Percentiles rank a stretch among this genome's conserved stretches.
Conservation (phyloP, 2,329 filamentous ascomycete species). For the Pseudocercospora fuligena region DNA sequence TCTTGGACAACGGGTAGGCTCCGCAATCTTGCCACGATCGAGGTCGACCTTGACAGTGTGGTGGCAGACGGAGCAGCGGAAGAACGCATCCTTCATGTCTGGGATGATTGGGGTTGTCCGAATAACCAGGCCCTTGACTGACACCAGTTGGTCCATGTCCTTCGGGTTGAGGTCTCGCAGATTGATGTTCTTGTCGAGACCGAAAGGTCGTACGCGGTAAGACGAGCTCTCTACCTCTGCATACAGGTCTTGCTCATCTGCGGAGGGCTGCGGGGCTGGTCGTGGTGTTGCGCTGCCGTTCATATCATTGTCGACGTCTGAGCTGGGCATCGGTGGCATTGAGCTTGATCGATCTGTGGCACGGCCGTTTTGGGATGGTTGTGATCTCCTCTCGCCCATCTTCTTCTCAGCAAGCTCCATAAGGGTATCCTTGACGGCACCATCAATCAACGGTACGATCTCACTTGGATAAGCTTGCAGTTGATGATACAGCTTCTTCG, state of each 20-base stretch:
- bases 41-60: conserved; percentile 89
- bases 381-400: conserved; percentile 65
- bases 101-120: conserved; percentile 94
- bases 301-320: conserved; percentile 62
- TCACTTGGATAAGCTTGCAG: conserved; percentile 92
- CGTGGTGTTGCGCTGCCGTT: conserved; percentile 33
- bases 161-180: conserved; percentile 92
- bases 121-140: conserved; percentile 94
- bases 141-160: conserved; percentile 95
- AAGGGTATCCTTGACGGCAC: conserved; percentile 90
- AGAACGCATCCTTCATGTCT: conserved; percentile 99
- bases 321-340: conserved; percentile 77
- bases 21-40: conserved; percentile 93
- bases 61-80: conserved; percentile 91
- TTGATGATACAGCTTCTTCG: conserved; percentile 93
- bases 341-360: conserved; percentile 62
- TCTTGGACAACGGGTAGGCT: conserved; percentile 88
- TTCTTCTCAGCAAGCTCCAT: conserved; percentile 83
- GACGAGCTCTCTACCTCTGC: conserved; percentile 78
- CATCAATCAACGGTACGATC: conserved; percentile 96
- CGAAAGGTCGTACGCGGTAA: conserved; percentile 89
- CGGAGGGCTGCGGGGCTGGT: conserved; percentile 43
- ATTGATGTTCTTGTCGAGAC: conserved; percentile 84
- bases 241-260: conserved; percentile 67
- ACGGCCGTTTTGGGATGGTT: conserved; percentile 34